Evolutionary conservation across 2,329 filamentous ascomycete genomes (phyloP), one percentile per base, ranked within the genome.

Genomic region (Cercospora sp.): DNA sequence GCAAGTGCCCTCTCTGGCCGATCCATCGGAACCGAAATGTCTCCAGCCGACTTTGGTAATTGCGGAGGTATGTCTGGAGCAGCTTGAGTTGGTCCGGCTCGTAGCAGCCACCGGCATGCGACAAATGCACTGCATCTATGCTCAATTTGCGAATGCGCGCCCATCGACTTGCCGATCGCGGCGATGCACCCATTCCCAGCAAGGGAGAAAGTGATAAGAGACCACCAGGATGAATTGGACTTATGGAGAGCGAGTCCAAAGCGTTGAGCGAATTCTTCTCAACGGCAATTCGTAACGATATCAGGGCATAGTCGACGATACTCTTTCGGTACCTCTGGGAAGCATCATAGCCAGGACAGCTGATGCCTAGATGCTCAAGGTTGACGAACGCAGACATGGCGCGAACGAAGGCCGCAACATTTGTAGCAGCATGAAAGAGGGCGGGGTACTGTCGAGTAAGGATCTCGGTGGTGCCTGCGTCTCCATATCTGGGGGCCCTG

Each of bases 371-470:
- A 77, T 94, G 91, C 57, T 87, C 84, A 74, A 97, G 82, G 74
- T 90, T 90, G 67, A 87, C 82, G 75, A 97, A 79, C 70, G 89
- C 83, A 40, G 85, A 86, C 77, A 97, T 84, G 60, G 91, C 91
- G 71, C 88, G 85, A 74, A 94, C 89, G 81, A 97, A 97, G 45
- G 91, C 91, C 5, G 91, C 87, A 6, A 96, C 90, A 77, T 97
- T 95, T 69, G 92, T 94, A 7, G 93, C 91, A 6, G 93, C 91
- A 77, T 97, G 93, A 81, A 97, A 97, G 2, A 97, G 82, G 5
- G 93, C 92, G 63, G 92, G 92, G 76, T 96, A 97, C 80, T 97
- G 93, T 77, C 92, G 89, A 13, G 92, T 91, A 69, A 97, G 85
- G 67, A 96, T 86, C 76, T 94, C 90, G 69, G 90, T 93, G 75